Evolutionary conservation across 129 eudicot species (phyloP), one percentile per base, ranked within the genome.

Genomic region (Flaveria ramosissima): DNA sequence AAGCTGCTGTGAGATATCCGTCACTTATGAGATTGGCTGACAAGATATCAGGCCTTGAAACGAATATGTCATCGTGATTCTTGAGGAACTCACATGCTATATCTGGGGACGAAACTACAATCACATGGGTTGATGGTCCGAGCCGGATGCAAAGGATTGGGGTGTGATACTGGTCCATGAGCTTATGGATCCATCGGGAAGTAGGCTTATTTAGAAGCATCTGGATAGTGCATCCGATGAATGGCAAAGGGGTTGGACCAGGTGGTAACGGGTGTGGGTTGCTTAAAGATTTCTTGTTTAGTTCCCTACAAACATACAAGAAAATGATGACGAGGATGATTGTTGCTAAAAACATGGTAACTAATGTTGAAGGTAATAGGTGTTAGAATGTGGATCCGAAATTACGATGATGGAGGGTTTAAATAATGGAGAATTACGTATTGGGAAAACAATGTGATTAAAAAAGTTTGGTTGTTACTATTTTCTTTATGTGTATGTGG

Each of bases 91-190:
- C 84, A 1, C 84, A 48, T 11, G 79, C 78, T 9, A 87, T 62
- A 47, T 72, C 71, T 3, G 86, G 88, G 21, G 78, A 78, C 0
- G 84, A 62, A 43, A 84, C 86, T 0, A 59, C 45, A 23, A 84
- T 84, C 41, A 87, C 81, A 32, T 81, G 83, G 43, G 55, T 57
- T 3, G 41, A 64, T 1, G 41, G 71, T 36, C 88, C 84, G 12
- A 87, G 42, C 0, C 78, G 78, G 23, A 87, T 27, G 60, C 84
- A 84, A 0, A 79, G 51, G 11, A 84, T 84, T 53, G 75, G 86
- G 4, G 86, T 82, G 72, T 79, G 30, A 27, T 27, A 26, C 3
- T 26, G 3, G 30, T 27, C 30, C 30, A 27, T 27, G 30, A 27
- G 30, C 30, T 27, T 27, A 27, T 27, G 30, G 30, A 27, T 27